These are phyloP conservation scores for Trametes cingulata DNA, from an alignment of 768 basidiomycete genomes.

Conservation along the genomic window DNA sequence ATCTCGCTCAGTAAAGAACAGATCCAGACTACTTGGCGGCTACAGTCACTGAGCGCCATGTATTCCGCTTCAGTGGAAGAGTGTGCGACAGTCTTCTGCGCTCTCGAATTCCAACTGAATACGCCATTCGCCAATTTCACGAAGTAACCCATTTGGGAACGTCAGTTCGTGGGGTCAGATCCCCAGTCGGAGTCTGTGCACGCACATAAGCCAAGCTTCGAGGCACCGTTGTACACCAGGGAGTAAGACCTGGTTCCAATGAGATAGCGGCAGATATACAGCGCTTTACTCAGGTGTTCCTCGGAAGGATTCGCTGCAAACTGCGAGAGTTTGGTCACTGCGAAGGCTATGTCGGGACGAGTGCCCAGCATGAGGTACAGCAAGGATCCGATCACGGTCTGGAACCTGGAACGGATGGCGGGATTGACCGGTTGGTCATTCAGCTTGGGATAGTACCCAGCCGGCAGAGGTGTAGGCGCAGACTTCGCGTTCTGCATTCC, in stretches of 20 bases:
- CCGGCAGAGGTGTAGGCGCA: background rate
- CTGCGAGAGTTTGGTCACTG: conserved; percentile 35
- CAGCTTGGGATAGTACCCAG: background rate
- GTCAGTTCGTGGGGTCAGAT: background rate
- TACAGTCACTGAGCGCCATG: conserved; percentile 1
- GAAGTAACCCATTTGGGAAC: conserved; percentile 5
- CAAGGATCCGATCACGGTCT: conserved; percentile 3
- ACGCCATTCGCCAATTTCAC: background rate
- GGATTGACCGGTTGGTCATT: background rate
- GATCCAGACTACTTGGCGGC: conserved; percentile 7
- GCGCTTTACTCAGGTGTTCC: background rate
- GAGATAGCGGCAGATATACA: conserved; percentile 4
- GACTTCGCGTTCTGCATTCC: conserved; percentile 19
- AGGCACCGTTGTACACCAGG: conserved; percentile 1
- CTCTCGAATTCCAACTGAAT: conserved; percentile 3
- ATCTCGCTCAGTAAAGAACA: background rate
- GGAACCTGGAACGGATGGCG: conserved; percentile 2
- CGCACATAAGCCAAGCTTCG: background rate
- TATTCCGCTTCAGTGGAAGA: conserved; percentile 9
- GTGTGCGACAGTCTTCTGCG: conserved; percentile 3
- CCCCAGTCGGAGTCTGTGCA: conserved; percentile 12
- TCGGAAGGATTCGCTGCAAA: conserved; percentile 35
- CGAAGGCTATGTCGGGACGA: conserved; percentile 40
- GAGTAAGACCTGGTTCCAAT: background rate
- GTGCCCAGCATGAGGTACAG: conserved; percentile 25